Conservation (phyloP, 306 rosid species). For the Cucurbita pepo region DNA sequence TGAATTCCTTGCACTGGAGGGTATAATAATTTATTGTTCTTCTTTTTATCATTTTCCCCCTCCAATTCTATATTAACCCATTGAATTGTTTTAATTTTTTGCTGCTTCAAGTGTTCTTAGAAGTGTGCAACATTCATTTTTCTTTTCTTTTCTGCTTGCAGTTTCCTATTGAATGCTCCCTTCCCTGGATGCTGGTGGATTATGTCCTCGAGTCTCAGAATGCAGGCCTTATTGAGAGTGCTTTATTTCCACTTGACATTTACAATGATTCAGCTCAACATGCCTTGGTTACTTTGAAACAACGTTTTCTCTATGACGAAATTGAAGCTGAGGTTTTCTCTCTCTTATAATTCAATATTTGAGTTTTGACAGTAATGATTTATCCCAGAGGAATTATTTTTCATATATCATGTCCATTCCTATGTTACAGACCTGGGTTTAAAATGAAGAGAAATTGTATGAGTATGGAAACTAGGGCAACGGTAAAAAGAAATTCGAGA, state of each 20-base stretch:
- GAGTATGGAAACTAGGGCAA: neutral
- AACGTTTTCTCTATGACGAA: slow-evolving; percentile 90
- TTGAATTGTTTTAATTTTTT: neutral
- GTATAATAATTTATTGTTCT: neutral
- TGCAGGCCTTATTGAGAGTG: slow-evolving; percentile 80
- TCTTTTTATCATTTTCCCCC: neutral
- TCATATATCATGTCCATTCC: neutral
- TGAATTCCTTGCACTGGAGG: neutral
- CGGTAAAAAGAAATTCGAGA: neutral
- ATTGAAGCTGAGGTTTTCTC: slow-evolving; percentile 89
- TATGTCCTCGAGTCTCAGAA: slow-evolving; percentile 81
- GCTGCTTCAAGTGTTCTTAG: neutral
- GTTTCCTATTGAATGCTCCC: slow-evolving; percentile 96
- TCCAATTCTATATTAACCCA: neutral
- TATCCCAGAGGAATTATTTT: neutral
- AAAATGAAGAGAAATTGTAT: neutral
- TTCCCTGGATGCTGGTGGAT: slow-evolving; percentile 98
- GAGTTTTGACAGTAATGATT: neutral
- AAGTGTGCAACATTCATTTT: neutral
- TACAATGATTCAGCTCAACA: slow-evolving; percentile 96
- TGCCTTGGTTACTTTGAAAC: slow-evolving; percentile 82
- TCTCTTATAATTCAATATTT: neutral
- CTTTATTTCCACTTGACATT: slow-evolving; percentile 82
- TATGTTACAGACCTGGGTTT: neutral
- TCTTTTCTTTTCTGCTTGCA: slow-evolving; percentile 19